Conservation (phyloP, 805 yeast species). For the Cyberlindnera veronae region DNA sequence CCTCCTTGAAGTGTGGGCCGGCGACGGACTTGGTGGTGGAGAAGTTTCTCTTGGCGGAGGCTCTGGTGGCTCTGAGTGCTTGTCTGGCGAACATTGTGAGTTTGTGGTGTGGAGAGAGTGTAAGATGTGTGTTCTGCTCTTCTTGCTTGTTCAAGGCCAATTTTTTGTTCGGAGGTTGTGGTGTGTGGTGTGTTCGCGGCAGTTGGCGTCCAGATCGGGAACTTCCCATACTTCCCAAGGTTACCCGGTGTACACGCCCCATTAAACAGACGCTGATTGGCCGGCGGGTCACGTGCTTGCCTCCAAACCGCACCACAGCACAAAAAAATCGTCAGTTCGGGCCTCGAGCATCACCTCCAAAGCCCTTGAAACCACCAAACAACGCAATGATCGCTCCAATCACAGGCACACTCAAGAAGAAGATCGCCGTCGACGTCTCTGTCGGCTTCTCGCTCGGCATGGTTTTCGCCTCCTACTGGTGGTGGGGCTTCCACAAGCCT, state of each 20-base stretch:
- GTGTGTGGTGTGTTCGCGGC: too few species aligned
- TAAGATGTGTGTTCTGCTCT: background rate
- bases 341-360: background rate
- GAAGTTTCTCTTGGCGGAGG: constrained; percentile 36
- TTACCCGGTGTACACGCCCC: constrained; percentile 7
- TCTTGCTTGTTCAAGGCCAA: background rate
- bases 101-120: background rate
- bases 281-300: constrained; percentile 6
- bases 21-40: constrained; percentile 43
- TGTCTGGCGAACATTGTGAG: constrained; percentile 24
- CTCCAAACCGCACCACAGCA: background rate
- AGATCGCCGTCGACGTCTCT: constrained; percentile 73
- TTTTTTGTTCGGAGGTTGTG: background rate
- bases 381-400: constrained; percentile 73
- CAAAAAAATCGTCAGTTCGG: constrained; percentile 3
- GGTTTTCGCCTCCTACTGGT: constrained; percentile 69
- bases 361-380: background rate
- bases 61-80: constrained; percentile 34
- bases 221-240: background rate
- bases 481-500: constrained; percentile 82
- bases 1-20: constrained; percentile 60
- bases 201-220: background rate
- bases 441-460: constrained; percentile 65
- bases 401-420: constrained; percentile 77
- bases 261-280: constrained; percentile 19